These are phyloP conservation scores for Nectriaceae sp. DNA, from an alignment of 2,329 filamentous ascomycete species.

Conservation along the genomic window DNA sequence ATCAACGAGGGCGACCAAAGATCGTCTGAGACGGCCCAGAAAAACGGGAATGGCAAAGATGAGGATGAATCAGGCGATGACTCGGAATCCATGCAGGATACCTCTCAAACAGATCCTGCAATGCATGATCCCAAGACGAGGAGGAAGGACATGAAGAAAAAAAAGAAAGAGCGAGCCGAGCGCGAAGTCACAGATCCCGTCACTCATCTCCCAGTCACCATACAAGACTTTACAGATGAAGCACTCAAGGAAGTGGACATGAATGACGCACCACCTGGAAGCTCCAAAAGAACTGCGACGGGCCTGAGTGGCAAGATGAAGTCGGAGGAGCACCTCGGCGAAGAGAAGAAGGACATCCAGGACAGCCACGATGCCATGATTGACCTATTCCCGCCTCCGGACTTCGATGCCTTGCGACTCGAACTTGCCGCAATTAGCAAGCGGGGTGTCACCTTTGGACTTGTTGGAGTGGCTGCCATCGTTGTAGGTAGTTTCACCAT, in stretches of 20 bases:
- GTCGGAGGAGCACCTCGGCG: slow-evolving; percentile 38
- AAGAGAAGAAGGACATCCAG: slow-evolving; percentile 39
- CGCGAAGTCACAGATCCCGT: slow-evolving; percentile 71
- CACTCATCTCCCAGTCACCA: slow-evolving; percentile 68
- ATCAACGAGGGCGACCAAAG: neutral
- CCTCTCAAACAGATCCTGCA: slow-evolving; percentile 38
- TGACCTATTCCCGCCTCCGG: slow-evolving; percentile 49
- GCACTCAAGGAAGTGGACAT: slow-evolving; percentile 48
- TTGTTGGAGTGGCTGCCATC: slow-evolving; percentile 37
- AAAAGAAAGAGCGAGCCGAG: slow-evolving; percentile 46
- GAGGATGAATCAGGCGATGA: slow-evolving; percentile 10
- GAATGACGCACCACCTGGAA: slow-evolving; percentile 36
- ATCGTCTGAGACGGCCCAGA: slow-evolving; percentile 12
- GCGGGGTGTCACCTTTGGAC: slow-evolving; percentile 37
- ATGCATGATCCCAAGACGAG: slow-evolving; percentile 47
- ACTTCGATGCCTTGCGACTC: slow-evolving; percentile 44
- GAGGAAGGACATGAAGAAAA: slow-evolving; percentile 50
- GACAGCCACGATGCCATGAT: slow-evolving; percentile 43
- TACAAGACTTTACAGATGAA: slow-evolving; percentile 68
- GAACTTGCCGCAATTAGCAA: slow-evolving; percentile 35
- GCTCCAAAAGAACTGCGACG: slow-evolving; percentile 39
- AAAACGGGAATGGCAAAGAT: slow-evolving; percentile 13
- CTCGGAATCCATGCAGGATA: slow-evolving; percentile 31
- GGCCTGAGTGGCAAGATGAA: slow-evolving; percentile 42
- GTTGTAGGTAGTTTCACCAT: slow-evolving; percentile 27